Conservation (phyloP, 805 yeast genomes). For the Yueomyces sp. region DNA sequence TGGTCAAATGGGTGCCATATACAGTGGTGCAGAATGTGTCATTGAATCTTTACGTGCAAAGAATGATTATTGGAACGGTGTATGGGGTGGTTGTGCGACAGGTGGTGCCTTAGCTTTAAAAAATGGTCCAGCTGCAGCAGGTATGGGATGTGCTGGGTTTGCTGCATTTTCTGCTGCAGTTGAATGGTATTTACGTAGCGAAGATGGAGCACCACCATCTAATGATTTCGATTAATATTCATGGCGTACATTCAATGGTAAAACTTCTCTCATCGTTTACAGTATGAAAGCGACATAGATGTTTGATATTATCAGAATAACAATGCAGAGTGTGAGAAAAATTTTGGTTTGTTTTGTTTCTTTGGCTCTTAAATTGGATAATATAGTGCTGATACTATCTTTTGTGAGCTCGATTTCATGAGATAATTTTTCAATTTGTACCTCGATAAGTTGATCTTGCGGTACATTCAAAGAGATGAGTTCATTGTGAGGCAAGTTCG, state of each 20-base stretch:
- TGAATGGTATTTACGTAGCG: slow-evolving; percentile 76
- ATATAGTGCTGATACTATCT: no score
- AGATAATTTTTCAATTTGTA: no score
- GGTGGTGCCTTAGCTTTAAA: slow-evolving; percentile 92
- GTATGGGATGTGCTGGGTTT: slow-evolving; percentile 92
- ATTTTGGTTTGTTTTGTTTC: neutral
- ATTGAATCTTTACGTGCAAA: slow-evolving; percentile 79
- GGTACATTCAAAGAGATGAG: no score
- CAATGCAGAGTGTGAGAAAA: neutral
- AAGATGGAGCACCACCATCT: slow-evolving; percentile 68
- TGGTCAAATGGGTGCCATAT: slow-evolving; percentile 84
- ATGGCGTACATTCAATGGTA: neutral
- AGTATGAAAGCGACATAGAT: slow-evolving; percentile 18
- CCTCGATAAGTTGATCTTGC: no score
- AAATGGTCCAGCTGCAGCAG: slow-evolving; percentile 87
- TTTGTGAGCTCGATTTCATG: no score
- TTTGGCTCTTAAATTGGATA: neutral
- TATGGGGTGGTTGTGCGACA: slow-evolving; percentile 87
- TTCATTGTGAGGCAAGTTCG: no score
- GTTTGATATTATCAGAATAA: neutral
- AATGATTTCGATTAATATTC: slow-evolving; percentile 57
- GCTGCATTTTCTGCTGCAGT: slow-evolving; percentile 89
- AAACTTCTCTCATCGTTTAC: no score
- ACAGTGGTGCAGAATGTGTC: slow-evolving; percentile 84
- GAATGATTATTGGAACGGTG: slow-evolving; percentile 84